phyloP scores from a whole-genome alignment of 1,284 basidiomycete species.

The Inonotus hispidus region DNA sequence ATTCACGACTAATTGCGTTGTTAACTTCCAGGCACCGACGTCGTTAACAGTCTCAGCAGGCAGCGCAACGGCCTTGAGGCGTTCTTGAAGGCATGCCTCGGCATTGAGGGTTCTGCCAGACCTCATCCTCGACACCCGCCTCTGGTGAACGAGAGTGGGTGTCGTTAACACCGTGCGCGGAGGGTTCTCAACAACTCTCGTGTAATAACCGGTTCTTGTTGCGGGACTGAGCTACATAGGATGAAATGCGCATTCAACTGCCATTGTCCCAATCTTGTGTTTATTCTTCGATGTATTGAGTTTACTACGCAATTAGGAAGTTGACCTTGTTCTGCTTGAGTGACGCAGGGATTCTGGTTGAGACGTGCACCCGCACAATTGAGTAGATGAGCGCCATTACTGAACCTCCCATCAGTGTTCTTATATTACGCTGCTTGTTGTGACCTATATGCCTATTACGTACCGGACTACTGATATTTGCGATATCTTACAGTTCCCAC shows the following conservation, averaged over 20 bases:
- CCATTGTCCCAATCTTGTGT: neutral
- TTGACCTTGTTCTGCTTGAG: too few species aligned
- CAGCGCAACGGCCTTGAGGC: constrained; percentile 93
- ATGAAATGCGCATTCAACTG: constrained; percentile 1
- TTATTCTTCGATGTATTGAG: neutral
- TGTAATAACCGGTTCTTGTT: neutral
- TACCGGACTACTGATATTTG: too few species aligned
- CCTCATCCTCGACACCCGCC: constrained; percentile 79
- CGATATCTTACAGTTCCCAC: too few species aligned
- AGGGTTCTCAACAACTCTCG: constrained; percentile 10
- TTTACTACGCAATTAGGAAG: too few species aligned
- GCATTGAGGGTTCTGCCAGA: constrained; percentile 80
- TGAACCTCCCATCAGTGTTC: too few species aligned
- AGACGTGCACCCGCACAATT: too few species aligned
- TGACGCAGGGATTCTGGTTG: too few species aligned
- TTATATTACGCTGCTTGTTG: too few species aligned
- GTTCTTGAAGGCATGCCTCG: constrained; percentile 90
- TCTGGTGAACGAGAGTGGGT: constrained; percentile 56
- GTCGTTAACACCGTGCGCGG: neutral
- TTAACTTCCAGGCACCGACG: constrained; percentile 56
- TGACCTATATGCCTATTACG: too few species aligned
- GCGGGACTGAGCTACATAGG: neutral
- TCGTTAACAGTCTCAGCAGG: constrained; percentile 92
- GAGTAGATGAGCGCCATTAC: too few species aligned
- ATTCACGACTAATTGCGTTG: constrained; percentile 3